Conservation (phyloP, 352 stramenopile genomes). For the Globisporangium rhizosaccharum region DNA sequence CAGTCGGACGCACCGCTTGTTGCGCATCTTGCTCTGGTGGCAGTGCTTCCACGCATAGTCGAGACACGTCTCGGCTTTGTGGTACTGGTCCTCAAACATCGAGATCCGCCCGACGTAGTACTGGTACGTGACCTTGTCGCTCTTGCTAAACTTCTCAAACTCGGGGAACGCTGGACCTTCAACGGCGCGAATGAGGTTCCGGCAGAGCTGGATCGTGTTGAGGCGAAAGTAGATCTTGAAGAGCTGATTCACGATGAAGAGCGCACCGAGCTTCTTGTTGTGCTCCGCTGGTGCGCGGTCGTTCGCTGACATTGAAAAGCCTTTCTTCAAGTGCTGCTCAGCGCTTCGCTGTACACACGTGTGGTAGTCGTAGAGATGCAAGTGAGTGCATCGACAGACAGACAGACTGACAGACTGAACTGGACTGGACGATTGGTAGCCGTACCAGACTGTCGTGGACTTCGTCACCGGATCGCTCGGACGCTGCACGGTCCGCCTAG, state of each 20-base stretch:
- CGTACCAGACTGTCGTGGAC: constrained; percentile 63
- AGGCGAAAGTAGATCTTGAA: constrained; percentile 97
- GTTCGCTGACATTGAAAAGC: constrained; percentile 82
- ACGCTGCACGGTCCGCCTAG: constrained; percentile 65
- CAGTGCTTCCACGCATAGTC: constrained; percentile 93
- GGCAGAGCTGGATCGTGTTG: constrained; percentile 93
- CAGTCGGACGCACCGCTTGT: constrained; percentile 64
- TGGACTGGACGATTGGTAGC: no score
- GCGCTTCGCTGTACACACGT: constrained; percentile 39
- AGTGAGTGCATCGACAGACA: neutral
- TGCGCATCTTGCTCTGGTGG: constrained; percentile 72
- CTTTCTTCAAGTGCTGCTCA: constrained; percentile 85
- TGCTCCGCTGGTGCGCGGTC: constrained; percentile 68
- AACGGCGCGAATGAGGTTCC: constrained; percentile 89
- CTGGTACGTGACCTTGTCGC: constrained; percentile 92
- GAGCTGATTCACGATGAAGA: constrained; percentile 94
- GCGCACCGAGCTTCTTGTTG: constrained; percentile 83
- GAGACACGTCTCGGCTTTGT: constrained; percentile 91
- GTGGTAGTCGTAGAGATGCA: neutral
- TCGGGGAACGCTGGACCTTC: constrained; percentile 72
- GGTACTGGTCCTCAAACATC: constrained; percentile 97
- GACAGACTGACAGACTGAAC: neutral
- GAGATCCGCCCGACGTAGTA: constrained; percentile 95
- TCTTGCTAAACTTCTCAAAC: constrained; percentile 80
- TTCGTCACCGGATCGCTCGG: constrained; percentile 58